Evolutionary conservation across 2,329 filamentous ascomycete species (phyloP), one percentile per base, ranked within the genome.

Genomic region (Hypoxylon sp.): DNA sequence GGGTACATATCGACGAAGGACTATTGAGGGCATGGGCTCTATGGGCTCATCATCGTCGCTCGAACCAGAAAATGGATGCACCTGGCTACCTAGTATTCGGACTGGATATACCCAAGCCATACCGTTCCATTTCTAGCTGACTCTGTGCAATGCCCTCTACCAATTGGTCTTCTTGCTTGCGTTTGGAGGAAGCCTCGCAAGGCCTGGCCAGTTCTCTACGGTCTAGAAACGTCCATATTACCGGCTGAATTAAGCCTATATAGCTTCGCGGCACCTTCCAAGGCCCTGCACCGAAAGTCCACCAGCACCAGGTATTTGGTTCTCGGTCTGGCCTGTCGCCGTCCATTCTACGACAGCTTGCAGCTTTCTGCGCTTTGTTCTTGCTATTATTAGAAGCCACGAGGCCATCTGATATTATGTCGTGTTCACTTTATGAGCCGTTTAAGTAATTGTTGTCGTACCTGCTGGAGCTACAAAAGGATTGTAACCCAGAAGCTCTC

Each of bases 341-440:
- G 45, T 46, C 24, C 20, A 26, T 60, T 36, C 20, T 22, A 49
- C 42, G 45, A 48, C 22, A 57, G 20, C 36, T 54, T 57, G 48
- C 14, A 65, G 26, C 54, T 38, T 48, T 52, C 40, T 18, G 28
- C 36, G 7, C 24, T 51, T 22, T 26, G 26, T 11, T 16, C n/a
- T 58, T 11, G 16, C 55, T 68, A 68, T 65, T 63, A 63, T 61
- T 66, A 68, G 62, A 62, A 63, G 50, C 48, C 51, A 61, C 50
- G 65, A 66, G 58, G 36, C 38, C 55, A 32, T 56, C 28, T n/a
- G 18, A 60, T 57, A 50, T 51, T 46, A 16, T 8, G 18, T 36
- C 32, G 30, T 44, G 8, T 9, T 28, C 6, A 20, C 40, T 42
- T 38, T 14, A 12, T 65, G 44, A 18, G 8, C 22, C 28, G 3